Evolutionary conservation across 208 protist genomes (phyloP).

Genomic region (Crithidia fasciculata): DNA sequence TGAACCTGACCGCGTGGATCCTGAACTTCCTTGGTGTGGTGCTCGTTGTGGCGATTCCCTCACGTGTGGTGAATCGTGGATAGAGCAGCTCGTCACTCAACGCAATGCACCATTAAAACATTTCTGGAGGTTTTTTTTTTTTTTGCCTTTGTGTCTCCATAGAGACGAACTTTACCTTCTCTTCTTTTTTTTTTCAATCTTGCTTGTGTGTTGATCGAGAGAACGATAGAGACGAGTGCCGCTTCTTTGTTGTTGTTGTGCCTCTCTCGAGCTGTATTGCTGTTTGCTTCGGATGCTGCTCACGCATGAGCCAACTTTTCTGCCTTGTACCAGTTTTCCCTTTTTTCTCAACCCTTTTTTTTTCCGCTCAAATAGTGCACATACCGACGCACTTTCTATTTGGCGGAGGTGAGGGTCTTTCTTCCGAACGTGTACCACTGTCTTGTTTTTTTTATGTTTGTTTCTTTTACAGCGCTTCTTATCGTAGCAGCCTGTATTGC

Average conservation of each 20-base stretch:
- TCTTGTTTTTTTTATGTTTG: slow-evolving; percentile 11
- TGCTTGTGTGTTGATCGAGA: no score
- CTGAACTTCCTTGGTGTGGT: slow-evolving; percentile 38
- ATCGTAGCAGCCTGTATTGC: background rate
- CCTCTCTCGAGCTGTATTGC: background rate
- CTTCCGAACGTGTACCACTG: background rate
- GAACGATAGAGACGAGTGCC: background rate
- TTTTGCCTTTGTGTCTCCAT: background rate
- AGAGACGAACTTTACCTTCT: background rate
- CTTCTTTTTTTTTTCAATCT: background rate
- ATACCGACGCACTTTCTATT: no score
- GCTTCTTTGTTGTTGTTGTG: slow-evolving; percentile 1
- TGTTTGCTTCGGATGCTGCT: background rate
- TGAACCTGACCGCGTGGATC: slow-evolving; percentile 61
- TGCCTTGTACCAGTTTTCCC: background rate
- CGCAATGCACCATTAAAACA: background rate
- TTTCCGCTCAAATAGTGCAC: no score
- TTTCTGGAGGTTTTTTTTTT: no score
- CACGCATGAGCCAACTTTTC: background rate
- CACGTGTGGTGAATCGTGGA: background rate
- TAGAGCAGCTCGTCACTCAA: no score
- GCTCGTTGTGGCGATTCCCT: slow-evolving; percentile 25
- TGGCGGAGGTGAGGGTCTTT: no score
- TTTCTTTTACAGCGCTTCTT: background rate
- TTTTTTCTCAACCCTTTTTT: background rate